A percentile compares a stretch with the other conserved stretches of the same genome.
These are phyloP conservation scores for Gossypium ekmanianum DNA, from an alignment of 345 rosid species.

Conservation along the genomic window DNA sequence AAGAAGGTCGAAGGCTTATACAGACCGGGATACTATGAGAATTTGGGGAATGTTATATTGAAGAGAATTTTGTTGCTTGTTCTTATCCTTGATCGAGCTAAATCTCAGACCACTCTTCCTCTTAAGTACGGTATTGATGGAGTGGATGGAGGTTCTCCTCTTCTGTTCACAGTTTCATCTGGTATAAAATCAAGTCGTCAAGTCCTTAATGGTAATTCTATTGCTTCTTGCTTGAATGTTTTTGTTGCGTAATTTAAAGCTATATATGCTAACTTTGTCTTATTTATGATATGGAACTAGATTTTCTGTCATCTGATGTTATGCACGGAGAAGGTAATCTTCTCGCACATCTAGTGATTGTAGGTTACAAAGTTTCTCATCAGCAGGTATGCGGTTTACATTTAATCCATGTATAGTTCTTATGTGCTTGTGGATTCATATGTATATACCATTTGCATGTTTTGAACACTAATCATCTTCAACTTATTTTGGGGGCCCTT, in stretches of 20 bases:
- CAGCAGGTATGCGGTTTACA: constrained; percentile 59
- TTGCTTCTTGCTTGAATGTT: background rate
- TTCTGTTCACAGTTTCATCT: constrained; percentile 51
- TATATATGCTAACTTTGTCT: constrained; percentile 25
- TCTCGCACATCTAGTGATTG: constrained; percentile 68
- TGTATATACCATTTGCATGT: background rate
- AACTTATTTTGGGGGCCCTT: background rate
- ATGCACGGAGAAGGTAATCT: constrained; percentile 98
- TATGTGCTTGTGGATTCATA: constrained; percentile 5
- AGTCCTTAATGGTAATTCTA: constrained; percentile 59
- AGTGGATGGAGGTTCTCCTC: constrained; percentile 88
- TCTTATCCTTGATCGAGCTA: constrained; percentile 77
- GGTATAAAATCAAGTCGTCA: constrained; percentile 76
- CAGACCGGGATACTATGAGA: constrained; percentile 89
- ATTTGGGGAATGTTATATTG: constrained; percentile 68
- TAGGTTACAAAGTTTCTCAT: constrained; percentile 77
- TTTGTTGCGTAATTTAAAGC: constrained; percentile 16
- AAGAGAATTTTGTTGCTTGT: constrained; percentile 83
- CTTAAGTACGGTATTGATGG: constrained; percentile 90
- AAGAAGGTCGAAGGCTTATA: constrained; percentile 90
- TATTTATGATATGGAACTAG: constrained; percentile 39
- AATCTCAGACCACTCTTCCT: constrained; percentile 66
- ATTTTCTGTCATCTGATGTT: constrained; percentile 72
- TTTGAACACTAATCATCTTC: constrained; percentile 2
- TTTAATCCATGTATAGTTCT: constrained; percentile 14